These are phyloP conservation scores for Phaseolus coccineus DNA, from an alignment of 331 rosid genomes.

Conservation along the genomic window DNA sequence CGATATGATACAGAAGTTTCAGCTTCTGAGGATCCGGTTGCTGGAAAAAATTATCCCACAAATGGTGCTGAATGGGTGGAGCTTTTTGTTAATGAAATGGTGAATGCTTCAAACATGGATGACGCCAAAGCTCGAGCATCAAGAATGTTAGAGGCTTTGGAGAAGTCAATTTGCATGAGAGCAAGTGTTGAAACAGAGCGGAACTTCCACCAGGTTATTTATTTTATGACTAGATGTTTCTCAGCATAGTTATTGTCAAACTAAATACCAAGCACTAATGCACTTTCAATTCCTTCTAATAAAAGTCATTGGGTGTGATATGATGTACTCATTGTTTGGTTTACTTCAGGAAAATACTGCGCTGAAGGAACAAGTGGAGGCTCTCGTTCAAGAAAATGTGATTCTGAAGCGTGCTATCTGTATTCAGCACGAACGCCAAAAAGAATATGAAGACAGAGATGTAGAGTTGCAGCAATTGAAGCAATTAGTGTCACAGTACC, in stretches of 20 bases:
- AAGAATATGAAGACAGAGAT: slow-evolving; percentile 68
- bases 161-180: slow-evolving; percentile 66
- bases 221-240: background rate
- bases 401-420: slow-evolving; percentile 81
- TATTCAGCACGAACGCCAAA: slow-evolving; percentile 79
- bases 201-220: slow-evolving; percentile 62
- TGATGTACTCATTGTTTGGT: slow-evolving; percentile 24
- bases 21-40: slow-evolving; percentile 17
- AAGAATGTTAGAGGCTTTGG: slow-evolving; percentile 71
- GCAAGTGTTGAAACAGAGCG: slow-evolving; percentile 63
- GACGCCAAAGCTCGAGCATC: slow-evolving; percentile 81
- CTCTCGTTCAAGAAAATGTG: slow-evolving; percentile 76
- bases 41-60: slow-evolving; percentile 36
- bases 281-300: background rate
- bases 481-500: slow-evolving; percentile 76
- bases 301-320: slow-evolving; percentile 22
- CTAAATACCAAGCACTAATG: slow-evolving; percentile 13
- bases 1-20: slow-evolving; percentile 46
- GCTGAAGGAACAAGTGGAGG: slow-evolving; percentile 79
- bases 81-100: slow-evolving; percentile 50
- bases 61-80: slow-evolving; percentile 56
- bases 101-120: slow-evolving; percentile 50
- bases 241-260: background rate
- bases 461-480: slow-evolving; percentile 79
- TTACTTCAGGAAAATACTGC: slow-evolving; percentile 69